Base-by-base conservation (phyloP, 768 basidiomycete genomes). In the Floccularia luteovirens region DNA sequence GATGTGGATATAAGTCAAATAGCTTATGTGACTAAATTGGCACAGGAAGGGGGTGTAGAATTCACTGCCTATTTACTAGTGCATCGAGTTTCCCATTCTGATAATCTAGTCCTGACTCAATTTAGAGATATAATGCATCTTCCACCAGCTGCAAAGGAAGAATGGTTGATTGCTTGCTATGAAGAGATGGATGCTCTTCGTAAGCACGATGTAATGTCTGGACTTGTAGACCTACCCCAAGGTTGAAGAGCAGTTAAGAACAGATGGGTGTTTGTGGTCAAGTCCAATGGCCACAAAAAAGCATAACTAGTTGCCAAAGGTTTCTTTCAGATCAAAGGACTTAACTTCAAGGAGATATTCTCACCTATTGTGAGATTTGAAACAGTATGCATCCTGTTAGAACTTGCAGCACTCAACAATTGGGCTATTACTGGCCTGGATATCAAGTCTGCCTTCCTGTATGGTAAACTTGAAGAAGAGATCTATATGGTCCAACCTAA, bases 301-400 rank as follows among this genome's bases (percentile, higher is more conserved):
- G 32, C 32, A 34, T 19, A 19, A 7, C 32, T 34, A 34, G 32
- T 17, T 34, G 32, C 32, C 16, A 34, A 34, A 17, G 32, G 32
- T 34, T 34, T 34, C 16, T 34, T 19, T 14, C 32, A 34, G 16
- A 34, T 34, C 16, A 17, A 34, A 34, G 32, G 32, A 7, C 16
- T 34, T 14, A 19, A 34, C 32, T 34, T 34, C 16, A 19, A 34
- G n/a, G 32, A 34, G 32, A 34, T 34, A 7, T 34, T 34, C 16
- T 8, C 8, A 8, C 32, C 32, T 17, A 19, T 34, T 7, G 32
- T 34, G 7, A 7, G 32, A 6, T 34, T 34, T 34, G 32, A 34
- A 17, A 7, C 7, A 6, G 32, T 34, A 7, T 19, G 32, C 16
- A 7, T 17, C 16, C n/a, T 34, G 7, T 17, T 34, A 7, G 32